These are phyloP conservation scores for Carex pumila DNA, from an alignment of 176 grass and related monocot species.

Conservation along the genomic window DNA sequence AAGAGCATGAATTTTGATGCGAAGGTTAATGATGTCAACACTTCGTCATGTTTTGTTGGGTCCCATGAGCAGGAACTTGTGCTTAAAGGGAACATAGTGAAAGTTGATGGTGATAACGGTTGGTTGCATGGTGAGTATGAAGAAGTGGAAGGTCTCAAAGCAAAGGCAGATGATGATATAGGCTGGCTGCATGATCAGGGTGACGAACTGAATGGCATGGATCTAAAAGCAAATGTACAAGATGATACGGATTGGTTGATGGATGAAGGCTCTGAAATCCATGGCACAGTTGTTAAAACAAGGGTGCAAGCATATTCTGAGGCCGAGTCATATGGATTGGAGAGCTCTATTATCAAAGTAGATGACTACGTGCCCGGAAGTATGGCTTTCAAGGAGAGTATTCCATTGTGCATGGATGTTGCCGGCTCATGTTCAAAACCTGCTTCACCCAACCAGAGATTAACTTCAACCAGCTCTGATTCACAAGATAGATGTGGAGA, in stretches of 20 bases:
- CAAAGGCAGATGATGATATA: neutral
- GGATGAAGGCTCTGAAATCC: neutral
- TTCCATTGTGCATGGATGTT: neutral
- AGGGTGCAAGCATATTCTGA: neutral
- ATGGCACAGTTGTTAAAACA: neutral
- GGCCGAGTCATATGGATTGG: neutral
- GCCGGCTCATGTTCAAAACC: neutral
- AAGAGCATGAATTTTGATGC: neutral
- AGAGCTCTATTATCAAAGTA: neutral
- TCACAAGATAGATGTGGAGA: neutral
- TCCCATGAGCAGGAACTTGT: neutral
- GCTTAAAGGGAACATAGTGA: neutral
- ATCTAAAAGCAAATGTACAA: neutral
- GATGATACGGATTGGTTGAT: conserved; percentile 2
- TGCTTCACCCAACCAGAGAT: neutral
- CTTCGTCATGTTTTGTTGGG: neutral
- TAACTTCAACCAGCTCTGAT: neutral
- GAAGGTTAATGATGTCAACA: neutral
- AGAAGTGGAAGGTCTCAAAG: neutral
- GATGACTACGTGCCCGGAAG: neutral
- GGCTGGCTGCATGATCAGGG: neutral
- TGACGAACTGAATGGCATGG: neutral
- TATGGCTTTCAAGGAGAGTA: neutral
- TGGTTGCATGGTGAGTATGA: neutral
- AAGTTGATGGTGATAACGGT: neutral